Percentiles rank a stretch among this genome's conserved stretches.
phyloP scores from a whole-genome alignment of 495 filamentous ascomycete species.

The Penicillium arizonense region DNA sequence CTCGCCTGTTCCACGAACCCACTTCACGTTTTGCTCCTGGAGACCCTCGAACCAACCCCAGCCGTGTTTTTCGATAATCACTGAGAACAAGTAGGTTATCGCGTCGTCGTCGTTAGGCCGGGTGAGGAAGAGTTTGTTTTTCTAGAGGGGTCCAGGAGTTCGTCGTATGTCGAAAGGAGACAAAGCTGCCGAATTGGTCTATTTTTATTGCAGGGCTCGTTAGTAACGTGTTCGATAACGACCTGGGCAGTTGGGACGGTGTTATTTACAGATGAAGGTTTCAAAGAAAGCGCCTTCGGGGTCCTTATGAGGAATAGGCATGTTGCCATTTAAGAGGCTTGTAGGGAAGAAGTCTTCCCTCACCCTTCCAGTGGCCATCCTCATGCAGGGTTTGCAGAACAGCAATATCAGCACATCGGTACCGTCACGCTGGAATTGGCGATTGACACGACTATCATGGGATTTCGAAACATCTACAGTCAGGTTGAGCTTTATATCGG shows the following conservation, averaged over 20 bases:
- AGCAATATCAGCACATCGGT: not conserved
- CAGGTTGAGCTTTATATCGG: not conserved
- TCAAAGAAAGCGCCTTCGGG: not conserved
- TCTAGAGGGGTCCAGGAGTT: not conserved
- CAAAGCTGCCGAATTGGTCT: not conserved
- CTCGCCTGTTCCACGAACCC: slow-evolving; percentile 1
- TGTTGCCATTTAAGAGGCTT: not conserved
- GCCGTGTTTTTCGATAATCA: not conserved
- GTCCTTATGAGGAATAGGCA: not conserved
- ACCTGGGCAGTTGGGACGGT: too few species aligned
- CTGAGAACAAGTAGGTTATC: not conserved
- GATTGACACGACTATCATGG: slow-evolving; percentile 1
- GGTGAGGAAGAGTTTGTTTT: not conserved
- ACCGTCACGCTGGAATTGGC: not conserved
- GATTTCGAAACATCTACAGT: slow-evolving; percentile 5
- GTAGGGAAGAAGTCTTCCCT: not conserved
- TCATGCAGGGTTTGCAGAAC: not conserved
- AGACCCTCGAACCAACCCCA: not conserved
- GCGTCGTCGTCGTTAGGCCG: slow-evolving; percentile 2
- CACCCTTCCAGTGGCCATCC: not conserved
- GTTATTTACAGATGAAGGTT: not conserved
- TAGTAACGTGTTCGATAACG: too few species aligned
- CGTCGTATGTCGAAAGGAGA: not conserved
- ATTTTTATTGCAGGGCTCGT: not conserved
- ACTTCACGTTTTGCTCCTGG: not conserved